Evolutionary conservation across 805 yeast genomes (phyloP), one percentile per base, ranked within the genome.

Genomic region (Saturnispora gosingensis): DNA sequence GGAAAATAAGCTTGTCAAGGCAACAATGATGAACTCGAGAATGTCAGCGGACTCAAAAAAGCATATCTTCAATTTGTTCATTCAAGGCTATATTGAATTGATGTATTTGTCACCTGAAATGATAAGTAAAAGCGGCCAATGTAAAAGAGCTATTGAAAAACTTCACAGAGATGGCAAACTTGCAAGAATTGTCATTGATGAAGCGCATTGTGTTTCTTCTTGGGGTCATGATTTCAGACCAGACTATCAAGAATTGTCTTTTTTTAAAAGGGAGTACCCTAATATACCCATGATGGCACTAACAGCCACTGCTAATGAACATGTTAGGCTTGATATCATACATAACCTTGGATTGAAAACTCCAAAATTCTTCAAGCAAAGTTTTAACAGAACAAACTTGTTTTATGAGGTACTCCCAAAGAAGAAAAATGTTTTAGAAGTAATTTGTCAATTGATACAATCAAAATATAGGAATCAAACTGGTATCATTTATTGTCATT

Each of bases 211-310:
- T 75, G 95, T 93, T 44, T 88, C 96, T 49, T 85, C 95, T 10
- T 93, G 99, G 99, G 99, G 99, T 20, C 99, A 93, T 67, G 99
- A 93, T 67, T 93, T 93, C 66, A 75, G 99, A 49, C 97, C 98
- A 0, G 98, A 93, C 66, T 93, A 93, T 69, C 87, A 89, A 60
- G 85, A 83, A 10, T 72, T 93, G 62, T 79, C 81, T 35, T 76
- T 74, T 57, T 86, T 93, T 66, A 88, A 88, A 61, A 66, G 70
- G 18, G 76, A 79, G 46, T 93, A 77, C 62, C 95, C 96, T 0
- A 76, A 76, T 48, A 80, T 88, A 5, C 99, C 99, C 1, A 73
- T 93, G 54, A 89, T 93, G 88, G 99, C 98, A 0, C 72, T 93
- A 53, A 93, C 99, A 0, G 99, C 98, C 0, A 93, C 99, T 0